Evolutionary conservation across 331 rosid species (phyloP), one percentile per base, ranked within the genome.

Genomic region (Acacia concinna): DNA sequence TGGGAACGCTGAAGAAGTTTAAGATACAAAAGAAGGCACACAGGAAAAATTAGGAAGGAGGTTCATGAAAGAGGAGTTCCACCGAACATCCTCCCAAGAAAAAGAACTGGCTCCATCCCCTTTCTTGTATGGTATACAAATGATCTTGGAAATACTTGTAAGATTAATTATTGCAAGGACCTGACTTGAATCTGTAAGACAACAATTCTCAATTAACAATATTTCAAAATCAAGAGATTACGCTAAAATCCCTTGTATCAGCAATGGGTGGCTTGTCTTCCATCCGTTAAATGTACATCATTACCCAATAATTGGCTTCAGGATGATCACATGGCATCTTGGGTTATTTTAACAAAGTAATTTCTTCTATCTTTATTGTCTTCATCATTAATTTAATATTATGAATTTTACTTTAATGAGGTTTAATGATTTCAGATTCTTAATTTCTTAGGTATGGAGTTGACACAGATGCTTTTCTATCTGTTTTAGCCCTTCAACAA

Each of bases 401-500:
- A 44, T 73, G 66, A 56, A 81, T 43, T 63, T 79, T 74, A 35
- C 81, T 72, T 66, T 43, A 34, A 56, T 23, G 17, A 84, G 71
- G 70, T 75, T 72, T 73, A 79, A 74, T 91, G 85, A 89, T 85
- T 79, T 71, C 81, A 75, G 60, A 85, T 80, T 79, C 57, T 86
- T 74, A 67, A 65, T 71, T 75, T 81, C 41, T 74, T 85, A 96
- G 99, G 97, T 90, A 86, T 84, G 99, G 93, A 76, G 90, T 96
- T 89, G 99, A 96, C 78, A 96, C 99, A 17, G 99, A 96, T 89
- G 99, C 99, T 59, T 93, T 91, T 90, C 93, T 93, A 78, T 91
- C 98, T 69, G 94, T 93, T 75, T 85, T 96, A 82, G 99, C 98
- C 52, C 99, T 96, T 86, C 98, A 96, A 82, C 93, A 93, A 59